Evolutionary conservation across 129 eudicot genomes (phyloP).

Genomic region (Flaveria brownii): DNA sequence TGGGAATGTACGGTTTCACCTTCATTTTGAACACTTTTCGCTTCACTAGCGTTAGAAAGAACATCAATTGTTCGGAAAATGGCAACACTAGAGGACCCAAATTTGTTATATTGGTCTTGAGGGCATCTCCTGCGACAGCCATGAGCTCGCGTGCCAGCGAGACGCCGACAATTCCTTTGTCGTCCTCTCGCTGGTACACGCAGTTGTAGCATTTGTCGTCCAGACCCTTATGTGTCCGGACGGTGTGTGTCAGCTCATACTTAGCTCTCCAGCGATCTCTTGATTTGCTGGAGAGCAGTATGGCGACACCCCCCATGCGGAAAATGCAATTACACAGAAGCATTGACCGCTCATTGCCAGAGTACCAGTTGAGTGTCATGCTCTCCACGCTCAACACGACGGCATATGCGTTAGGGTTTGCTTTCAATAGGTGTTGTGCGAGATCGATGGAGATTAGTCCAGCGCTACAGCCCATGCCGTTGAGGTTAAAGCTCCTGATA

Average conservation of each 20-base stretch:
- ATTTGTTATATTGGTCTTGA: constrained; percentile 6
- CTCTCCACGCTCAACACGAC: constrained; percentile 2
- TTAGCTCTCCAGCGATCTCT: neutral
- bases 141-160: constrained; percentile 12
- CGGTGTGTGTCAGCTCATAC: neutral
- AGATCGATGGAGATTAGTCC: neutral
- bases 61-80: constrained; percentile 15
- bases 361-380: constrained; percentile 4
- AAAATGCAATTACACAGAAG: constrained; percentile 6
- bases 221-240: neutral
- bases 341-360: constrained; percentile 1
- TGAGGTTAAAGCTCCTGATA: constrained; percentile 3
- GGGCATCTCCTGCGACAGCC: constrained; percentile 1
- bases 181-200: constrained; percentile 8
- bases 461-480: constrained; percentile 11
- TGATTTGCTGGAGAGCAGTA: neutral
- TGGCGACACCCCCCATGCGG: constrained; percentile 4
- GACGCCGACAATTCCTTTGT: constrained; percentile 1
- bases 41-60: neutral
- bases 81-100: constrained; percentile 1
- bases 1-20: constrained; percentile 5
- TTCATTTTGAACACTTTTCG: constrained; percentile 17
- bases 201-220: constrained; percentile 5
- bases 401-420: neutral
- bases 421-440: neutral